A percentile compares a stretch with the other conserved stretches of the same genome.
These are phyloP conservation scores for Sanghuangporus sanghuang DNA, from an alignment of 1,284 basidiomycete genomes.

Conservation along the genomic window DNA sequence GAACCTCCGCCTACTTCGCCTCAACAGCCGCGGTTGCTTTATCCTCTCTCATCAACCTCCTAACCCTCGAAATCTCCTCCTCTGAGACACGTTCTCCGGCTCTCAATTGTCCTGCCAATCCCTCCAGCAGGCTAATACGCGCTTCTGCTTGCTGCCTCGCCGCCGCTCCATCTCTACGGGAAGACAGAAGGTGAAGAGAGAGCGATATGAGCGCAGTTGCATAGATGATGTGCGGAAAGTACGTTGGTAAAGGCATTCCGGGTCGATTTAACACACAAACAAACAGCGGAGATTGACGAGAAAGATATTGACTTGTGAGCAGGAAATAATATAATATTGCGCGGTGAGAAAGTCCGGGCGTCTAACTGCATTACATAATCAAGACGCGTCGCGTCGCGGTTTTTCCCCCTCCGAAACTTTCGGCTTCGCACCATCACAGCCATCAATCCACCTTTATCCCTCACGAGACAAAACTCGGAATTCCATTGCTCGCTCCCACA, in stretches of 20 bases:
- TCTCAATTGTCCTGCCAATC: constrained; percentile 43
- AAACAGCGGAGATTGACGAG: background rate
- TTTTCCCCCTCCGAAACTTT: too few relatives aligned
- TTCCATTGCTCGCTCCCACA: background rate
- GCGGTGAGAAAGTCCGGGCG: too few relatives aligned
- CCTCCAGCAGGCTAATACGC: constrained; percentile 54
- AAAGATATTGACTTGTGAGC: background rate
- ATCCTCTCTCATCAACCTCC: constrained; percentile 37
- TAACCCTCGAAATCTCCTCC: constrained; percentile 45
- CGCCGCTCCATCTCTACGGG: constrained; percentile 41
- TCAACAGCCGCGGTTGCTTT: constrained; percentile 18
- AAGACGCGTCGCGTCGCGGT: too few relatives aligned
- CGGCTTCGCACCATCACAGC: too few relatives aligned
- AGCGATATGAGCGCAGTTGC: constrained; percentile 56
- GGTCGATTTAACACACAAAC: background rate
- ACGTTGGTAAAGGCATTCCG: constrained; percentile 23
- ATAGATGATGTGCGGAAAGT: constrained; percentile 49
- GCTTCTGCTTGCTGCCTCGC: constrained; percentile 46
- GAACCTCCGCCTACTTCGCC: background rate
- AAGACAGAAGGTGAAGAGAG: constrained; percentile 54
- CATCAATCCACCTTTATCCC: background rate
- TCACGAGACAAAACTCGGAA: background rate
- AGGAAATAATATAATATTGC: too few relatives aligned
- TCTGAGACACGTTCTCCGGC: constrained; percentile 36
- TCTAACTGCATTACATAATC: too few relatives aligned